Percentiles rank a stretch among this genome's conserved stretches.
Conservation (phyloP, 345 rosid genomes). For the Melaleuca alternifolia region DNA sequence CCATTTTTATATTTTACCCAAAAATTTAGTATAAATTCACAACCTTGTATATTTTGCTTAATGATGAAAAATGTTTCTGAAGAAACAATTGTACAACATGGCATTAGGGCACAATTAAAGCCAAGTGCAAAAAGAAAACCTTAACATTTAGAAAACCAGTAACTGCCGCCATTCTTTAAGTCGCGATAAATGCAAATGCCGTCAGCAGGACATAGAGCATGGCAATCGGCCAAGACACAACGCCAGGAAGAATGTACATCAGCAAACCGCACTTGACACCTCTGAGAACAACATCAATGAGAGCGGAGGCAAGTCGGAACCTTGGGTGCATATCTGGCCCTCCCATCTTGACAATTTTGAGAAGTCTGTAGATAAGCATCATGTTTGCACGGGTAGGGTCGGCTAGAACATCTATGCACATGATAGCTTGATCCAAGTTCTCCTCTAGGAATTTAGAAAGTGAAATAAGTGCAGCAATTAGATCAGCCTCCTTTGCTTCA, state of each 20-base stretch:
- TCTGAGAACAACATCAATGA: background rate
- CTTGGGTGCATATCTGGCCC: rapidly evolving
- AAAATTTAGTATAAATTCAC: no score
- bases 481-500: background rate
- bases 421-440: no score
- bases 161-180: background rate
- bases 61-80: background rate
- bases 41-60: background rate
- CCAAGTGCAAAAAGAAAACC: background rate
- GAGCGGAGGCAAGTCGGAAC: background rate
- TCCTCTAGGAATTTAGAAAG: no score
- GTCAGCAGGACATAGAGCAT: rapidly evolving
- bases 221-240: background rate
- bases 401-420: no score
- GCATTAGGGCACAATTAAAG: background rate
- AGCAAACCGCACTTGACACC: background rate
- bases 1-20: no score
- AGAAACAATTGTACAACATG: background rate
- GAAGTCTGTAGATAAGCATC: background rate
- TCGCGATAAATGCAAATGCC: rapidly evolving
- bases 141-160: rapidly evolving
- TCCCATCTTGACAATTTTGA: background rate
- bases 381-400: background rate
- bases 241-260: background rate
- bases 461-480: no score